Evolutionary conservation across 208 protist genomes (phyloP).

Genomic region (Porcisia deanei): DNA sequence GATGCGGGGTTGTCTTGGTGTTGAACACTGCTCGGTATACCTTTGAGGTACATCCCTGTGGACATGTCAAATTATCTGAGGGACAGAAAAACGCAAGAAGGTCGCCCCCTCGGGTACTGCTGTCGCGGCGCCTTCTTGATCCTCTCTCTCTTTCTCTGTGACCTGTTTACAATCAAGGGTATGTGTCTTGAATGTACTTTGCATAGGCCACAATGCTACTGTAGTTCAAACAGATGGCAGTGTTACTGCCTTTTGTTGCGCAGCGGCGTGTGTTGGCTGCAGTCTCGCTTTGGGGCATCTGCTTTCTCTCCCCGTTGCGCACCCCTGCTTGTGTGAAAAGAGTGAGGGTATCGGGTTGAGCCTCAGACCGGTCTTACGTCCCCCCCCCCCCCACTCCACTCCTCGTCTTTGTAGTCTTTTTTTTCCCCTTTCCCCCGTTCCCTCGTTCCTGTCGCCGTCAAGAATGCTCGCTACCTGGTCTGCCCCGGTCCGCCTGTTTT

Average conservation of each 20-base stretch:
- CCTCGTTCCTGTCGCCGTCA: too few relatives aligned
- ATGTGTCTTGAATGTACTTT: too few relatives aligned
- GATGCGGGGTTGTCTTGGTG: not conserved
- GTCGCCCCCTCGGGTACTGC: not conserved
- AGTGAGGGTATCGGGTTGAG: not conserved
- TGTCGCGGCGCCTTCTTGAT: not conserved
- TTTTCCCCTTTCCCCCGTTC: too few relatives aligned
- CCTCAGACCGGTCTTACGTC: not conserved
- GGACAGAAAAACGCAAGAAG: too few relatives aligned
- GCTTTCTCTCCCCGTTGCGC: not conserved
- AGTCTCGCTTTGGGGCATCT: not conserved
- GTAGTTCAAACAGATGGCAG: not conserved
- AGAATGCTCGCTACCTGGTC: too few relatives aligned
- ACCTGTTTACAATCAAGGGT: not conserved
- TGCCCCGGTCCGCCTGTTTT: too few relatives aligned
- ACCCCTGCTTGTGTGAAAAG: not conserved
- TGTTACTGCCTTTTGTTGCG: too few relatives aligned
- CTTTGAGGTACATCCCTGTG: not conserved
- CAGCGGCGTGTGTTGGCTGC: too few relatives aligned
- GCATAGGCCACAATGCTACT: not conserved
- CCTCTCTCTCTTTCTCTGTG: not conserved
- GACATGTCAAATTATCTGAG: not conserved
- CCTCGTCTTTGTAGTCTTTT: too few relatives aligned
- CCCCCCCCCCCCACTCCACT: not conserved
- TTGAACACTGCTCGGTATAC: not conserved